These are phyloP conservation scores for Deinandra increscens DNA, from an alignment of 129 eudicot species.

Conservation along the genomic window DNA sequence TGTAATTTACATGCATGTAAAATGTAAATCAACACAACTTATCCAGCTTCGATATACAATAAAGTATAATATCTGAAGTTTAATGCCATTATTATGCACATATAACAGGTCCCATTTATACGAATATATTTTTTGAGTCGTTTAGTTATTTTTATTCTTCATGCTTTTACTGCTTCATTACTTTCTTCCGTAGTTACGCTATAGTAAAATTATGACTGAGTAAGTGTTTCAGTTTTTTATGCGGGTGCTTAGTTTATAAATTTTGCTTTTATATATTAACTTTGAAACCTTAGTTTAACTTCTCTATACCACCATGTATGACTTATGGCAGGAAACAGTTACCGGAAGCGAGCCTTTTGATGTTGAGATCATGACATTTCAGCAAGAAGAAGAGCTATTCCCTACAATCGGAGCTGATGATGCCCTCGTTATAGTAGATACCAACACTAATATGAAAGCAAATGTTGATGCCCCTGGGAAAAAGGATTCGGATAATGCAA, in stretches of 20 bases:
- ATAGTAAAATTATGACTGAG: conserved; percentile 1
- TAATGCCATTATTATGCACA: no score
- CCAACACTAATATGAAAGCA: conserved; percentile 38
- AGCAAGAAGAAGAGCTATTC: conserved; percentile 74
- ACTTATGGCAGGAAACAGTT: conserved; percentile 34
- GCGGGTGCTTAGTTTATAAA: conserved; percentile 6
- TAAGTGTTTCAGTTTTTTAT: conserved; percentile 3
- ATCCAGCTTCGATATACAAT: no score
- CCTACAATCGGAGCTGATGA: conserved; percentile 47
- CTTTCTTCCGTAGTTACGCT: conserved; percentile 4
- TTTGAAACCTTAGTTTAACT: conserved; percentile 16
- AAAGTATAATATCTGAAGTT: no score
- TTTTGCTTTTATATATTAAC: background rate
- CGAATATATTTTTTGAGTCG: no score
- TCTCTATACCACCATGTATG: conserved; percentile 18
- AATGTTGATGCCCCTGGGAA: conserved; percentile 29
- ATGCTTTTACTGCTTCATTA: no score
- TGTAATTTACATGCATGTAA: no score
- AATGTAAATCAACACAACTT: no score
- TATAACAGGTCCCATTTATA: no score
- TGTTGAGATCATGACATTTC: conserved; percentile 70
- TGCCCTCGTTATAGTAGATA: conserved; percentile 43
- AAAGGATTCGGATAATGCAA: conserved; percentile 37
- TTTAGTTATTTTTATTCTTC: no score
- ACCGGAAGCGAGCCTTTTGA: conserved; percentile 51